Percentiles rank a stretch among this genome's conserved stretches.
These are phyloP conservation scores for Cryphonectria radicalis DNA, from an alignment of 2,329 filamentous ascomycete genomes.

Conservation along the genomic window DNA sequence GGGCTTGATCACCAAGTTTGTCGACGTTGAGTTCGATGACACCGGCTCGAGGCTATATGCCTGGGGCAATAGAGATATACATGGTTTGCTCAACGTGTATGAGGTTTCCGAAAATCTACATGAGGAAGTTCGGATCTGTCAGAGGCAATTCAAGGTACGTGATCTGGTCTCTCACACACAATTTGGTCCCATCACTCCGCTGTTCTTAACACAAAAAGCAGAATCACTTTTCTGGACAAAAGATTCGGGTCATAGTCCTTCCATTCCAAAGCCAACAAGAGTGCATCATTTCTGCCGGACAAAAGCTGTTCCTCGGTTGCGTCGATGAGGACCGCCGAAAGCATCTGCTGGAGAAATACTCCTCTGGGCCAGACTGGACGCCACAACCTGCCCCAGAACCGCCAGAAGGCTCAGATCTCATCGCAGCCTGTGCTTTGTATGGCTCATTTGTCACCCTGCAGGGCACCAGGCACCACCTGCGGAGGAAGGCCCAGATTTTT, in stretches of 20 bases:
- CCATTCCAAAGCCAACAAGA: constrained; percentile 10
- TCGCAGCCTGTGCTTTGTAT: not conserved
- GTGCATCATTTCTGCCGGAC: constrained; percentile 16
- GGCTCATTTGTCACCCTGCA: constrained; percentile 6
- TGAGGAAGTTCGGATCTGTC: not conserved
- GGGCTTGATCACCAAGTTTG: constrained; percentile 13
- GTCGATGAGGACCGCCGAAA: constrained; percentile 7
- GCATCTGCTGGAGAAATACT: not conserved
- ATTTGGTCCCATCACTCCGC: not conserved
- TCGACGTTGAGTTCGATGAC: constrained; percentile 15
- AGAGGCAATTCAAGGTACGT: constrained; percentile 16
- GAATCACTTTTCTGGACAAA: constrained; percentile 16
- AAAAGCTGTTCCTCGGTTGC: constrained; percentile 13
- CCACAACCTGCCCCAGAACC: constrained; percentile 2
- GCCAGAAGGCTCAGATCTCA: not conserved
- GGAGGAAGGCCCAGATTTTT: constrained; percentile 1
- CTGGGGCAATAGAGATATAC: constrained; percentile 13
- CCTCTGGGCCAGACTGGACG: not conserved
- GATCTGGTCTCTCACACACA: too few species aligned
- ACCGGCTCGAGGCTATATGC: constrained; percentile 14
- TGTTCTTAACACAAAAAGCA: not conserved
- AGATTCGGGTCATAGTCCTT: not conserved
- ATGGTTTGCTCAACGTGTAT: constrained; percentile 12
- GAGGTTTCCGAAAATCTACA: not conserved
- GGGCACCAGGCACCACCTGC: not conserved